Base-by-base conservation (phyloP, 1,284 basidiomycete species). In the Melampsora larici-populina region DNA sequence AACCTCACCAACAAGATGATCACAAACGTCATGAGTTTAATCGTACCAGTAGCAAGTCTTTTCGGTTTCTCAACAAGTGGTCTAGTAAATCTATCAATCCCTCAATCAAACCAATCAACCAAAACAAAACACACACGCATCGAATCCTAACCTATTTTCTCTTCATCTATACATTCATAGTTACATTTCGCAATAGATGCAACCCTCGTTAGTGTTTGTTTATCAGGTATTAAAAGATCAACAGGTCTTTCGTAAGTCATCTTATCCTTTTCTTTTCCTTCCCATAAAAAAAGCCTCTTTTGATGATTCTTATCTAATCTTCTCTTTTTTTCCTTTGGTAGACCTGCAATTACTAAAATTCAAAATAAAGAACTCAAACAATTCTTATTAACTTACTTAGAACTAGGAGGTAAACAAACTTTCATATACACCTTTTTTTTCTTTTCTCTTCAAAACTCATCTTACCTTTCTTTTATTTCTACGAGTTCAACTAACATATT, bases 11-110 rank as follows among this genome's bases (percentile, higher is more conserved):
- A 36, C 36, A 76, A 62, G 21, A 76, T 76, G 73, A 67, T 76
- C 26, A 65, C 64, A 4, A 76, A 76, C 40, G 46, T 76, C 3
- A 48, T 76, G 48, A 68, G 67, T 26, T 31, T 76, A 26, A 48
- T 76, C 8, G 55, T 76, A 55, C 73, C 73, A 29, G 18, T 76
- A 6, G 65, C 73, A 43, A 65, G 73, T n/a, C 40, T 76, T n/a
- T 40, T 76, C 40, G 73, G 73, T 11, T 76, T 76, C n/a, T 76
- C 73, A 26, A 76, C 73, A 3, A 67, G 64, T 21, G 67, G 73
- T 55, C 62, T 76, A 17, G 73, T 76, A n/a, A 43, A 65, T 76
- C 24, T 51, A 51, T 1, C 15, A 51, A 15, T 51, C n/a, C 48
- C 48, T 15, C 48, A 51, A 15, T n/a, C 48, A 51, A 51, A 51